Evolutionary conservation across 139 green algal genomes (phyloP), one percentile per base, ranked within the genome.

Genomic region (Chlamydomonas sphaeroides): DNA sequence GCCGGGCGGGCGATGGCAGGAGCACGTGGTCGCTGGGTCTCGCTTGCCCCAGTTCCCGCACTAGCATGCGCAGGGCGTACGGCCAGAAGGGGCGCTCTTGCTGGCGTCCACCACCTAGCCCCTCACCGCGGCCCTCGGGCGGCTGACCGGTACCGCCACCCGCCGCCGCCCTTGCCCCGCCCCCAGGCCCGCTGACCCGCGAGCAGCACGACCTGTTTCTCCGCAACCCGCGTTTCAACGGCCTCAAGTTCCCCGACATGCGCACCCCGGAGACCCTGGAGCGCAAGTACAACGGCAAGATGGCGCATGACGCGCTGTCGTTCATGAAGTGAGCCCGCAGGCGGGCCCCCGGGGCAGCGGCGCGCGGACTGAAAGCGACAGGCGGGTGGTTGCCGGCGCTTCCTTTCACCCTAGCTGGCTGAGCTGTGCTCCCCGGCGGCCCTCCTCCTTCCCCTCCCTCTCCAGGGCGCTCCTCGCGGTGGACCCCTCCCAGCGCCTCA

Each of bases 241-340:
- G 93, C 20, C 88, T 95, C 56, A 95, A 95, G 86, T 95, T 96
- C 78, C 90, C 92, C 10, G 91, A 94, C 84, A 95, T 95, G 89
- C 84, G 68, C 57, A 88, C 80, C 11, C 91, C 88, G 20, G 85
- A 90, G 48, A 92, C 88, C 28, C 77, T 95, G 42, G 89, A 92
- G 25, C 66, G 71, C 42, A 92, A 92, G 81, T 93, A 90, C 51
- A 66, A 67, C 8, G 66, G 67, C 53, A 92, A 90, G 35, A 59
- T 95, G 30, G 53, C 81, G 8, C 30, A 78, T 18, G 85, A 94
- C 56, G 89, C 89, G 5, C 53, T 95, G 33, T 68, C 76, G 2
- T 94, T 95, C 72, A 87, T 95, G 49, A 93, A 91, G 84, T 85
- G 51, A 71, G 80, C 21, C 35, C 85, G 36, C n/a, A n/a, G n/a